Percentiles rank a stretch among this genome's conserved stretches.
phyloP scores from a whole-genome alignment of 257 asterid genomes.

The Nicotiana obtusifolia region DNA sequence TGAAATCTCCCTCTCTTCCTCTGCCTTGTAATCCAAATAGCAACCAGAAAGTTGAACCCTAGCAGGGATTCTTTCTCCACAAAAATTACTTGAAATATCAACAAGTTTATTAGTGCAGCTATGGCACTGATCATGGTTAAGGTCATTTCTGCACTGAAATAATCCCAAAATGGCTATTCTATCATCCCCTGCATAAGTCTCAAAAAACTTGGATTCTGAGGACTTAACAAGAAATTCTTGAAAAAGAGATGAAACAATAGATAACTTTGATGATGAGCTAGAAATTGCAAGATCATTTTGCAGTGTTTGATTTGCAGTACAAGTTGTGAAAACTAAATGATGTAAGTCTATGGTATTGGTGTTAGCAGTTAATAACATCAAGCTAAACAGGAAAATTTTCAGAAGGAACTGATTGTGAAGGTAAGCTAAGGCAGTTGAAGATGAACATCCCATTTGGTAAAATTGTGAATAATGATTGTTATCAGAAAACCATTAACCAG shows the following conservation, averaged over 20 bases:
- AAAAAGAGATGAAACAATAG: constrained; percentile 33
- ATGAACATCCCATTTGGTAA: constrained; percentile 20
- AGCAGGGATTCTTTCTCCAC: constrained; percentile 38
- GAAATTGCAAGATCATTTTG: constrained; percentile 1
- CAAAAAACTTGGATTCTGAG: constrained; percentile 37
- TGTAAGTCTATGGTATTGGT: constrained; percentile 24
- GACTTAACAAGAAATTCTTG: constrained; percentile 41
- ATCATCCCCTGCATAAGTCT: constrained; percentile 40
- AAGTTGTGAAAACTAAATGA: constrained; percentile 38
- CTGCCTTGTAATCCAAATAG: constrained; percentile 44
- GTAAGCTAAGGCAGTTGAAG: constrained; percentile 7
- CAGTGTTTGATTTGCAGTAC: constrained; percentile 33
- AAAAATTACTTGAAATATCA: constrained; percentile 19
- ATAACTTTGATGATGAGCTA: constrained; percentile 8
- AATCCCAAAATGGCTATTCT: constrained; percentile 39
- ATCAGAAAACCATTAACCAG: no score
- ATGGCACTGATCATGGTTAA: constrained; percentile 37
- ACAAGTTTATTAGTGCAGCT: constrained; percentile 38
- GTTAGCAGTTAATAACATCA: constrained; percentile 18
- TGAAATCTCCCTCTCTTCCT: constrained; percentile 19
- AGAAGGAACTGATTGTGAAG: not conserved
- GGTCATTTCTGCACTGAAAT: constrained; percentile 51
- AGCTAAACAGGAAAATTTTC: constrained; percentile 7
- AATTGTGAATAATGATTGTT: not conserved
- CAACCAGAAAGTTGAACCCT: constrained; percentile 69